Base-by-base conservation (phyloP, 495 filamentous ascomycete species). In the Aspergillus homomorphus region DNA sequence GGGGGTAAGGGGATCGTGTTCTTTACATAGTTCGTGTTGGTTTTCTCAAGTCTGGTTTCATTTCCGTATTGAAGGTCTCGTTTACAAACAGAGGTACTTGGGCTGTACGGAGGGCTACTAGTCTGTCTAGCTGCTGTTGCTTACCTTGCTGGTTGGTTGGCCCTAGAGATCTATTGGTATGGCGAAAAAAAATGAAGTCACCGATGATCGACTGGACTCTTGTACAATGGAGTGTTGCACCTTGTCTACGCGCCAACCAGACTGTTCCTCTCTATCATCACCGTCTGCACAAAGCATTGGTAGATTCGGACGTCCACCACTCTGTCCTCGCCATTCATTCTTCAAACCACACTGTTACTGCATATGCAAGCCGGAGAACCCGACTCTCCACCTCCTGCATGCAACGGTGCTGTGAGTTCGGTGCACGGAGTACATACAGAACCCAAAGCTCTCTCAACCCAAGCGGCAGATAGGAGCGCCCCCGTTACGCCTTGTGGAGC, bases 201-300 rank as follows among this genome's bases (percentile, higher is more conserved):
- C 46, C 24, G 46, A 24, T 18, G 12, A 28, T 15, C 16, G 14
- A 28, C 6, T n/a, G 10, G 22, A 28, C 24, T 30, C 33, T 6
- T 38, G 33, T 38, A 38, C 33, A 28, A 51, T 51, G 48, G 24
- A 51, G 23, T 51, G 48, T 51, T 51, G 48, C 48, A 51, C 48
- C 46, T 50, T 19, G 46, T 24, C 21, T 28, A 28, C 26, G 3
- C 26, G 26, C 26, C 26, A 28, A 28, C 26, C 26, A 28, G 26
- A 28, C 26, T 28, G 12, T 38, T 38, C 10, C 12, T 38, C 12
- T 38, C 33, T 38, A 38, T 38, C 33, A 38, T 9, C 2, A 38
- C 33, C 15, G 15, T 38, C 33, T 38, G 33, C 33, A 38, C n/a
- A 38, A 38, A 8, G 19, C 45, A 46, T 26, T 26, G 10, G 6